Conservation (phyloP, 176 grass and related monocot species). For the Lolium multiflorum region DNA sequence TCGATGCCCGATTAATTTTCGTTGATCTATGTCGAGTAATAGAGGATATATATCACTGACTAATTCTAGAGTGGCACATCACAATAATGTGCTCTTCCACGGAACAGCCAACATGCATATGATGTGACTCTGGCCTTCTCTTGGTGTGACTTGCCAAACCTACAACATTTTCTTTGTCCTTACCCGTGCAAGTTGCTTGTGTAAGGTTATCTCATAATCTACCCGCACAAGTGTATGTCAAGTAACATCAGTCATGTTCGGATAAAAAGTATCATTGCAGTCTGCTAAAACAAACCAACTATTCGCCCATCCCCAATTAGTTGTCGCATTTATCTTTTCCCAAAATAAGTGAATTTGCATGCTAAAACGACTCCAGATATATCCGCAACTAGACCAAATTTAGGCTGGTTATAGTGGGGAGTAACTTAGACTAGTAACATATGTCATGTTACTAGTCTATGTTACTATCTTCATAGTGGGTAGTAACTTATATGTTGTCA, state of each 20-base stretch:
- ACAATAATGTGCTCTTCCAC: neutral
- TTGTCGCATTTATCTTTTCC: too few species aligned
- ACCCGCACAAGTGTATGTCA: neutral
- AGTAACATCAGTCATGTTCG: neutral
- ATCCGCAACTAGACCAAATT: too few species aligned
- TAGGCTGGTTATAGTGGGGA: too few species aligned
- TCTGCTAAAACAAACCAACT: neutral
- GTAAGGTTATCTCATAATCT: neutral
- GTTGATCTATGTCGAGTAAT: neutral
- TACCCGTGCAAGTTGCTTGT: neutral
- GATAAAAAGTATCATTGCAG: neutral
- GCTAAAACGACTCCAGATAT: too few species aligned
- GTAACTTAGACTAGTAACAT: too few species aligned
- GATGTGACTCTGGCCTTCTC: neutral
- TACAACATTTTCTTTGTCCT: neutral
- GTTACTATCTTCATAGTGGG: too few species aligned
- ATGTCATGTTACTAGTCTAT: too few species aligned
- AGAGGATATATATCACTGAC: neutral
- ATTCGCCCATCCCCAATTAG: neutral
- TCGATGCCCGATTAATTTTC: neutral
- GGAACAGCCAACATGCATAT: neutral
- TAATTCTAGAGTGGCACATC: neutral
- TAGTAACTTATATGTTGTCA: too few species aligned
- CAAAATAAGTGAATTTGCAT: too few species aligned
- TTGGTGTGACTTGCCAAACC: conserved; percentile 1